phyloP scores from a whole-genome alignment of 805 yeast genomes.

The Spencermartinsiella europaea region DNA sequence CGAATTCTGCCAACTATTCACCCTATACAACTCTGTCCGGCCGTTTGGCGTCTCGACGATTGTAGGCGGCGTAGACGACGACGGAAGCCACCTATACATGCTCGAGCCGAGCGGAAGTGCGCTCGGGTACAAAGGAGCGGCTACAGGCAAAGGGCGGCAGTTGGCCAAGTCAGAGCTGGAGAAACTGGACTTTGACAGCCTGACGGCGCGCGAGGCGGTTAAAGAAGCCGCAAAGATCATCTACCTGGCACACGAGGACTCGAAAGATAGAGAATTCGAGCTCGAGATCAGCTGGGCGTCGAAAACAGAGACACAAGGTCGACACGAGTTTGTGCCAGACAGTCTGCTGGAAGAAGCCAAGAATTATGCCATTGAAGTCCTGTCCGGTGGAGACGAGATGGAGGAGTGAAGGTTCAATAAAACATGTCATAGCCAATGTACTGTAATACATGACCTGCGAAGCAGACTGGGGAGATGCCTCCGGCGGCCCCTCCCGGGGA shows the following conservation, averaged over 20 bases:
- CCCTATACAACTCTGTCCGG: conserved; percentile 93
- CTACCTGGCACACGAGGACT: conserved; percentile 93
- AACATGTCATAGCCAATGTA: not conserved
- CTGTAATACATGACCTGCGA: no score
- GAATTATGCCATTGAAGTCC: conserved; percentile 75
- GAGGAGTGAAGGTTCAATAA: conserved; percentile 37
- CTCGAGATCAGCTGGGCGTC: conserved; percentile 91
- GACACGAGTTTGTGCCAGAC: conserved; percentile 74
- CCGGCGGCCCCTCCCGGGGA: no score
- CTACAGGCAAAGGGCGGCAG: conserved; percentile 98
- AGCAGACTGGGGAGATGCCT: no score
- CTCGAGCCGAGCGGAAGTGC: conserved; percentile 94
- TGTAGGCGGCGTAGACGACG: conserved; percentile 86
- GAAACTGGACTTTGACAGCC: conserved; percentile 66
- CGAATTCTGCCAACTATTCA: conserved; percentile 88
- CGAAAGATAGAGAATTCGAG: conserved; percentile 95
- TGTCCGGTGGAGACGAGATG: conserved; percentile 69
- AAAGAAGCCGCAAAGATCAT: conserved; percentile 92
- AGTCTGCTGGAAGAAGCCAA: conserved; percentile 79
- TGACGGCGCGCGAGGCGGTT: conserved; percentile 76
- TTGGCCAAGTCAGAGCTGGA: conserved; percentile 96
- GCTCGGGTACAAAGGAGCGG: conserved; percentile 98
- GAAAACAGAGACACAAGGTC: conserved; percentile 66
- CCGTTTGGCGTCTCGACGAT: conserved; percentile 95
- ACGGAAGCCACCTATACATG: conserved; percentile 92